A percentile compares a stretch with the other conserved stretches of the same genome.
Conservation (phyloP, 306 rosid genomes). For the Potentilla sterilis region DNA sequence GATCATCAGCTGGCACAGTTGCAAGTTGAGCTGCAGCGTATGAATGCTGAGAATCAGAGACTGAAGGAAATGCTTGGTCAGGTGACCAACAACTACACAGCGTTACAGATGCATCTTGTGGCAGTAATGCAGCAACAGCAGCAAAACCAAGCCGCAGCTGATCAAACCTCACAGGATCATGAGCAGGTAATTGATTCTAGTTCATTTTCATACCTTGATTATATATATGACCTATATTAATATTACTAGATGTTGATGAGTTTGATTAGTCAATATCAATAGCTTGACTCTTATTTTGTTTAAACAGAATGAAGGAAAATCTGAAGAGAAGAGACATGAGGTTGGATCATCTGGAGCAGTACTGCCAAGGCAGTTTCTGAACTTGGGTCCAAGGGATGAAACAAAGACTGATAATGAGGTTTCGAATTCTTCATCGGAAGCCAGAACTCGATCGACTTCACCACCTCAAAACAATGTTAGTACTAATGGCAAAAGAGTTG, state of each 20-base stretch:
- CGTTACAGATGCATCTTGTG: conserved; percentile 70
- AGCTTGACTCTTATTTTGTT: conserved; percentile 2
- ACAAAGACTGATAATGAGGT: conserved; percentile 42
- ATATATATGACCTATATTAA: background rate
- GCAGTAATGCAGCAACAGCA: conserved; percentile 68
- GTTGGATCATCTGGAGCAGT: conserved; percentile 28
- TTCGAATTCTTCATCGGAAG: conserved; percentile 70
- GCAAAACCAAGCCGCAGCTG: conserved; percentile 35
- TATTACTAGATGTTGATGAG: background rate
- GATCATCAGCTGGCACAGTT: conserved; percentile 59
- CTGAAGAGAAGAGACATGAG: conserved; percentile 40
- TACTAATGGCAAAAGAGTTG: conserved; percentile 38
- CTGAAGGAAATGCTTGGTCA: conserved; percentile 78
- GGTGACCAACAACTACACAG: conserved; percentile 63
- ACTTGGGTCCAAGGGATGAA: conserved; percentile 49
- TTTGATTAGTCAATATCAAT: background rate
- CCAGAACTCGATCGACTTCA: conserved; percentile 65
- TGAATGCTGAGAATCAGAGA: conserved; percentile 73
- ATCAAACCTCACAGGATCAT: conserved; percentile 11
- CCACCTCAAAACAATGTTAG: conserved; percentile 52
- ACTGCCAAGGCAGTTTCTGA: conserved; percentile 63
- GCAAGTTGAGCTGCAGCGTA: conserved; percentile 70
- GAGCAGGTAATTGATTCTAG: conserved; percentile 13
- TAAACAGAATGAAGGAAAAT: conserved; percentile 42
- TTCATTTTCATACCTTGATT: background rate